Percentiles rank a stretch among this genome's conserved stretches.
These are phyloP conservation scores for Neonectria neomacrospora DNA, from an alignment of 2,329 filamentous ascomycete genomes.

Conservation along the genomic window DNA sequence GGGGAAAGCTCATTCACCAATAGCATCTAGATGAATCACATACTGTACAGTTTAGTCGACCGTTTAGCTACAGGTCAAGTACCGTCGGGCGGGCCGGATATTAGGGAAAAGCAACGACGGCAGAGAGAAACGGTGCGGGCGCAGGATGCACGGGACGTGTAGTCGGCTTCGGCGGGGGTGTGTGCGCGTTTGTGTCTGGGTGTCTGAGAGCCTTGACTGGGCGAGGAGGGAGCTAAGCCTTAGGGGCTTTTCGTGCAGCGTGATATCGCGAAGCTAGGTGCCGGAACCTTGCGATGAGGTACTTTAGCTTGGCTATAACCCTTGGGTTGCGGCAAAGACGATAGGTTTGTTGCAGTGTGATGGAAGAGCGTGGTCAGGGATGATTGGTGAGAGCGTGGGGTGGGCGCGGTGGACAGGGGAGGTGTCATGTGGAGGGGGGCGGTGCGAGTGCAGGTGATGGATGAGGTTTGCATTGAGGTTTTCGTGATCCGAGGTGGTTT, in stretches of 20 bases:
- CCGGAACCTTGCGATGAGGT: constrained; percentile 1
- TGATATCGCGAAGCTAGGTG: constrained; percentile 19
- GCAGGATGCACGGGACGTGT: constrained; percentile 8
- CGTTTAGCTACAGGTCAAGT: constrained; percentile 3
- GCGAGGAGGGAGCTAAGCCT: constrained; percentile 8
- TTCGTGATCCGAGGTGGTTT: constrained; percentile 4
- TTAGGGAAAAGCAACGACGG: constrained; percentile 16
- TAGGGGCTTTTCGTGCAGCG: constrained; percentile 13
- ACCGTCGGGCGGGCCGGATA: constrained; percentile 9
- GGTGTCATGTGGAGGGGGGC: constrained; percentile 13
- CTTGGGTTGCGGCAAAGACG: background rate
- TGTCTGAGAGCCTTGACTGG: background rate
- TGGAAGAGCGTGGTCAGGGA: constrained; percentile 21
- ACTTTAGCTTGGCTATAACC: background rate
- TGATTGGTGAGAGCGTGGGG: constrained; percentile 33
- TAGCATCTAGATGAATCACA: background rate
- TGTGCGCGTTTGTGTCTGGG: background rate
- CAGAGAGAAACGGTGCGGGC: constrained; percentile 3
- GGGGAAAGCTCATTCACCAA: background rate
- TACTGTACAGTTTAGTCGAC: constrained; percentile 7
- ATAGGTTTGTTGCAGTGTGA: constrained; percentile 11
- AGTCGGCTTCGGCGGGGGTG: background rate
- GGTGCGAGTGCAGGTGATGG: constrained; percentile 14
- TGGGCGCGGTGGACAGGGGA: constrained; percentile 19
- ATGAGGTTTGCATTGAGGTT: constrained; percentile 1